These are phyloP conservation scores for Stenocarpella maydis DNA, from an alignment of 2,329 filamentous ascomycete species.

Conservation along the genomic window DNA sequence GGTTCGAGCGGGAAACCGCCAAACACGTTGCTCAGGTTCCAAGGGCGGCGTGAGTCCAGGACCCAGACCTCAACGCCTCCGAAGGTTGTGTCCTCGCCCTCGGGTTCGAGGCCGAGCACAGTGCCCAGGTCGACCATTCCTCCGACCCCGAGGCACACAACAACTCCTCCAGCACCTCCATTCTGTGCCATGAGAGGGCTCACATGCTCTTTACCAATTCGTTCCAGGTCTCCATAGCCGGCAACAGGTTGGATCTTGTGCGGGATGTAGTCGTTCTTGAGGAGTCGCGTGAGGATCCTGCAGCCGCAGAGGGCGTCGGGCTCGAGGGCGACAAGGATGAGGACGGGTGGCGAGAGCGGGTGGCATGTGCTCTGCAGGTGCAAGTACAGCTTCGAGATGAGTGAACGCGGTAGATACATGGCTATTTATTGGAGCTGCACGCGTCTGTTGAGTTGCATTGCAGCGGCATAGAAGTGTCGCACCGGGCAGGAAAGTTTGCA, in stretches of 20 bases:
- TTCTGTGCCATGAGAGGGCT: conserved; percentile 84
- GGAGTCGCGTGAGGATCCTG: conserved; percentile 88
- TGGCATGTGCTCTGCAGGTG: conserved; percentile 88
- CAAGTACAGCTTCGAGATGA: conserved; percentile 90
- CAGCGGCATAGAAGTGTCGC: conserved; percentile 44
- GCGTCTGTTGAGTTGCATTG: conserved; percentile 44
- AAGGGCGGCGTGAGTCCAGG: conserved; percentile 88
- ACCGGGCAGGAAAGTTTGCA: not conserved
- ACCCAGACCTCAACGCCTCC: conserved; percentile 95
- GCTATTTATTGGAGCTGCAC: conserved; percentile 40
- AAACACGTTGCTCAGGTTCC: conserved; percentile 95
- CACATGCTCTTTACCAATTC: conserved; percentile 80
- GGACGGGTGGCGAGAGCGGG: conserved; percentile 87
- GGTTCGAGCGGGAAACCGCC: conserved; percentile 71
- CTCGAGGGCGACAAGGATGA: conserved; percentile 92
- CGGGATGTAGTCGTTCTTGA: conserved; percentile 96
- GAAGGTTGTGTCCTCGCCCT: conserved; percentile 72
- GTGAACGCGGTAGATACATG: conserved; percentile 94
- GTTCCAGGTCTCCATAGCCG: conserved; percentile 88
- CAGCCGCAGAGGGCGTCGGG: conserved; percentile 95
- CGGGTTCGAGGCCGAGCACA: conserved; percentile 76
- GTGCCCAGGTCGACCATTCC: conserved; percentile 88
- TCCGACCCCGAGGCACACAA: conserved; percentile 91
- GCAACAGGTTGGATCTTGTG: conserved; percentile 97
- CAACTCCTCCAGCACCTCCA: conserved; percentile 86